A percentile compares a stretch with the other conserved stretches of the same genome.
phyloP scores from a whole-genome alignment of 345 rosid genomes.

The Carallia pectinifolia region DNA sequence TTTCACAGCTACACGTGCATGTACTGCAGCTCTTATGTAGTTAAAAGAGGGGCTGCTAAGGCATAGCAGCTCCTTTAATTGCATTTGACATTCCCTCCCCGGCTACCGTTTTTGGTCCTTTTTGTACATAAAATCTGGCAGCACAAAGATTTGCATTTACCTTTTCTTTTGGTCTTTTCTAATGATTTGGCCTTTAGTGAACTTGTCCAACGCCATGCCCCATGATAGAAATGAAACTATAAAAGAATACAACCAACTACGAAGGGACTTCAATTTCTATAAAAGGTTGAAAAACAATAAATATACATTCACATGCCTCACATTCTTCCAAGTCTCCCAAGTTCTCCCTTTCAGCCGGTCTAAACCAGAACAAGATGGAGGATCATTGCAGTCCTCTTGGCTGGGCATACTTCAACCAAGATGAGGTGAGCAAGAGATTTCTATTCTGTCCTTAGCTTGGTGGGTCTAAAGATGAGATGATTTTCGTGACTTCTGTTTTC shows the following conservation, averaged over 20 bases:
- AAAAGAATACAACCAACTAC: slow-evolving; percentile 4
- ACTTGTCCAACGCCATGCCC: slow-evolving; percentile 32
- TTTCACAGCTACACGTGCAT: slow-evolving; percentile 13
- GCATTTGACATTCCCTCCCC: slow-evolving; percentile 28
- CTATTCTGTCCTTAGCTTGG: neutral
- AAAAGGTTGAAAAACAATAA: slow-evolving; percentile 21
- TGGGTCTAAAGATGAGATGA: neutral
- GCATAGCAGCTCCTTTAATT: slow-evolving; percentile 17
- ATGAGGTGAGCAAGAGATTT: slow-evolving; percentile 32
- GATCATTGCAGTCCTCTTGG: slow-evolving; percentile 38
- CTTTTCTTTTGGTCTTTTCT: slow-evolving; percentile 17
- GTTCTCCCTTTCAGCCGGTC: neutral
- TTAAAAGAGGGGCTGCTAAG: neutral
- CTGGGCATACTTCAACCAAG: slow-evolving; percentile 33
- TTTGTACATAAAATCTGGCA: slow-evolving; percentile 9
- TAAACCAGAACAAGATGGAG: slow-evolving; percentile 31
- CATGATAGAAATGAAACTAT: slow-evolving; percentile 15
- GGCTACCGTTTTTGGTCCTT: neutral
- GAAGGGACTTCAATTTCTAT: slow-evolving; percentile 18
- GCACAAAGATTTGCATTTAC: slow-evolving; percentile 9
- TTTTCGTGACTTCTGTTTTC: neutral
- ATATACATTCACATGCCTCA: neutral
- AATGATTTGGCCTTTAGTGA: slow-evolving; percentile 31
- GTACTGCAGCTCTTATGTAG: slow-evolving; percentile 8
- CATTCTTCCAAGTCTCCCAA: neutral